phyloP scores from a whole-genome alignment of 2,329 filamentous ascomycete genomes.

The Aspergillus sp. region DNA sequence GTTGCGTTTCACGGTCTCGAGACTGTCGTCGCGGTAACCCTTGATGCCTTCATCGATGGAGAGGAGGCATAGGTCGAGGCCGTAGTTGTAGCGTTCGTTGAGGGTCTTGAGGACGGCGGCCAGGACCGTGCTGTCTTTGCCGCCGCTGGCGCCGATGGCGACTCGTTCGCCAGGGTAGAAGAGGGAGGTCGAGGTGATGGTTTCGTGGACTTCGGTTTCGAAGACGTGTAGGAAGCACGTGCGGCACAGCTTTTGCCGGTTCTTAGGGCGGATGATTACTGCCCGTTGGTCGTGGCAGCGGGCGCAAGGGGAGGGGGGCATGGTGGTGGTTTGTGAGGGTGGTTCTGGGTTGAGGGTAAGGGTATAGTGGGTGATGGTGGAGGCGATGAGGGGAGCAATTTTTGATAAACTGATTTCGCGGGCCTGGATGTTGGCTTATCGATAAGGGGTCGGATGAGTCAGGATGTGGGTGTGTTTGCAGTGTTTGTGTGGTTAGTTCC shows the following conservation, averaged over 20 bases:
- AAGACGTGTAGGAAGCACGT: slow-evolving; percentile 84
- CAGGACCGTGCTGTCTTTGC: slow-evolving; percentile 95
- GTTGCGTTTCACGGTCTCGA: slow-evolving; percentile 96
- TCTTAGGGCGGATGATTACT: slow-evolving; percentile 90
- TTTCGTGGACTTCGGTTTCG: slow-evolving; percentile 91
- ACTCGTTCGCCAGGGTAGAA: slow-evolving; percentile 83
- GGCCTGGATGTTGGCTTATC: background rate
- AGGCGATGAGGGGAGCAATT: slow-evolving; percentile 4
- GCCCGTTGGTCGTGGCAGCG: slow-evolving; percentile 76
- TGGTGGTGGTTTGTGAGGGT: slow-evolving; percentile 38
- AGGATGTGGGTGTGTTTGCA: slow-evolving; percentile 12
- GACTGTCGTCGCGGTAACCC: slow-evolving; percentile 91
- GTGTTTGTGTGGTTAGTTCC: slow-evolving; percentile 16
- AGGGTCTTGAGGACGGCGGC: slow-evolving; percentile 93
- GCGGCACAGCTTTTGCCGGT: slow-evolving; percentile 90
- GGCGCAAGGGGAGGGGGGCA: slow-evolving; percentile 77
- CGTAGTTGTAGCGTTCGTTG: slow-evolving; percentile 86
- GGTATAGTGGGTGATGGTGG: background rate
- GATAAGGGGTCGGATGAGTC: slow-evolving; percentile 19
- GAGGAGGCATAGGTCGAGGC: slow-evolving; percentile 79
- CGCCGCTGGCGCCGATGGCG: slow-evolving; percentile 93
- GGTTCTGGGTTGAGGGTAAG: slow-evolving; percentile 1
- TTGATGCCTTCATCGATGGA: slow-evolving; percentile 98
- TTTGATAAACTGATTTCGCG: background rate
- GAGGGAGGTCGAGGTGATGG: slow-evolving; percentile 77